Conservation (phyloP, 805 yeast species). For the Ogataea pini region DNA sequence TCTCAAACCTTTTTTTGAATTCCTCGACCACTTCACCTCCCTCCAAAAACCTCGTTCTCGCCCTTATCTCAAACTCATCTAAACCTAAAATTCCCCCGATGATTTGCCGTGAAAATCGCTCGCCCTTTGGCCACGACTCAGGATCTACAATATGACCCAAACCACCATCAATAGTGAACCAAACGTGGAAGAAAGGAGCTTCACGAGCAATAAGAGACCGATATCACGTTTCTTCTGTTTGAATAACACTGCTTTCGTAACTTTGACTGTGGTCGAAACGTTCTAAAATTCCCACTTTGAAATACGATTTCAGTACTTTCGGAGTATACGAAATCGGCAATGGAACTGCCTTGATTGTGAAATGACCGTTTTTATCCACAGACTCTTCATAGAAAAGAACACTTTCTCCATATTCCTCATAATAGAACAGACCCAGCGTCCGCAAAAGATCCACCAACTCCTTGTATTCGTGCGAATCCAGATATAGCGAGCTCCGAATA, state of each 20-base stretch:
- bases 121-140: conserved; percentile 47
- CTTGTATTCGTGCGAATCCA: conserved; percentile 45
- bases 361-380: conserved; percentile 36
- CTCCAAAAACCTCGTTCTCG: conserved; percentile 35
- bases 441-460: conserved; percentile 47
- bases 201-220: conserved; percentile 43
- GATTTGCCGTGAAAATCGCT: conserved; percentile 45
- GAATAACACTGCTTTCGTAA: conserved; percentile 39
- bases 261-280: conserved; percentile 41
- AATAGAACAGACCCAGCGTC: conserved; percentile 42
- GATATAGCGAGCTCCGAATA: conserved; percentile 38
- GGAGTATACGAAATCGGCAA: conserved; percentile 35
- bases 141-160: conserved; percentile 52
- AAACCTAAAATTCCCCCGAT: conserved; percentile 46
- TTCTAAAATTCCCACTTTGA: conserved; percentile 42
- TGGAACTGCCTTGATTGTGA: conserved; percentile 46
- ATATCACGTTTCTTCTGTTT: conserved; percentile 34
- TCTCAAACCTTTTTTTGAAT: conserved; percentile 14
- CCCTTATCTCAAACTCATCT: conserved; percentile 38
- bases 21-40: conserved; percentile 12
- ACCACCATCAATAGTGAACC: conserved; percentile 50
- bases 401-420: conserved; percentile 32
- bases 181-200: conserved; percentile 52
- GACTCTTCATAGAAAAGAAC: conserved; percentile 50
- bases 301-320: conserved; percentile 40